Conservation (phyloP, 176 grass and related monocot genomes). For the Elaeis guineensis region DNA sequence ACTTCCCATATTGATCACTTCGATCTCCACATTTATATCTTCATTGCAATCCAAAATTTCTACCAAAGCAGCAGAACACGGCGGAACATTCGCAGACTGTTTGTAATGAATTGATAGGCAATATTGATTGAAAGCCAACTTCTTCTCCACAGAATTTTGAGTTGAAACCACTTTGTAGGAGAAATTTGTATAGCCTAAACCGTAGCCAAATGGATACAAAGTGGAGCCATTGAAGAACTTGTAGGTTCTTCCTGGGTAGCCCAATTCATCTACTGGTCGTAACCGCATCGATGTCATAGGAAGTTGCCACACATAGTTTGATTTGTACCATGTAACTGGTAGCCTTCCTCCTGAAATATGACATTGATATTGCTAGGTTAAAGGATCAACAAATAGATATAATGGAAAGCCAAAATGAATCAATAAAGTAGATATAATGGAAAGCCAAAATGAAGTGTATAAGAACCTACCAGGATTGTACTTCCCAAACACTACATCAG, state of each 20-base stretch:
- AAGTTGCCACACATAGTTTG: background rate
- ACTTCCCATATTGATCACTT: too few relatives aligned
- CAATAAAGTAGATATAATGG: too few relatives aligned
- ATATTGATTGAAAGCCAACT: background rate
- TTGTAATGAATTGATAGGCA: background rate
- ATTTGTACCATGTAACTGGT: background rate
- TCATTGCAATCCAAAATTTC: too few relatives aligned
- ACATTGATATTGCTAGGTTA: too few relatives aligned
- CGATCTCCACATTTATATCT: too few relatives aligned
- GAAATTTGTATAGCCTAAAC: background rate
- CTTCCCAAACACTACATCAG: too few relatives aligned
- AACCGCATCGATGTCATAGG: background rate
- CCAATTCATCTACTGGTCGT: too few relatives aligned
- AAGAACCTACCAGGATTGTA: too few relatives aligned
- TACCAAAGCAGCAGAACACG: too few relatives aligned
- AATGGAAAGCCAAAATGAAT: too few relatives aligned
- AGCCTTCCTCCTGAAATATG: background rate
- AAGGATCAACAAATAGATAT: too few relatives aligned
- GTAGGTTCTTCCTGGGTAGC: background rate
- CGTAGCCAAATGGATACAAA: background rate
- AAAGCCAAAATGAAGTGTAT: too few relatives aligned
- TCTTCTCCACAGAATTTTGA: background rate
- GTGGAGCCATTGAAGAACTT: background rate
- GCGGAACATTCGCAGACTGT: background rate
- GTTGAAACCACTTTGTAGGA: background rate